A percentile compares a stretch with the other conserved stretches of the same genome.
phyloP scores from a whole-genome alignment of 2,329 filamentous ascomycete genomes.

The Fusarium subglutinans region DNA sequence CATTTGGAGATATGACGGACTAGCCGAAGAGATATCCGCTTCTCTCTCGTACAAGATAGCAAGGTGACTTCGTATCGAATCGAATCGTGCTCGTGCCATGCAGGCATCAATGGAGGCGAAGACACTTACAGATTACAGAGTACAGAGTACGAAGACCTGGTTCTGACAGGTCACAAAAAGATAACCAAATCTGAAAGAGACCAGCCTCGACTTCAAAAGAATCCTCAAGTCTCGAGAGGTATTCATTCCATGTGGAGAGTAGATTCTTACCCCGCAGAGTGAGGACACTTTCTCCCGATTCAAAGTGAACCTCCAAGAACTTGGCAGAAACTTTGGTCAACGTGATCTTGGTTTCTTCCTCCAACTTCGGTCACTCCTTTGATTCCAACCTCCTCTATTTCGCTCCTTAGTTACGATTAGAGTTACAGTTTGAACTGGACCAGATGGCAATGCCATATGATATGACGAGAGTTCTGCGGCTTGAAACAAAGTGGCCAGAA shows the following conservation, averaged over 20 bases:
- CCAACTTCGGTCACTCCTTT: background rate
- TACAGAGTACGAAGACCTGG: background rate
- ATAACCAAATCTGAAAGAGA: background rate
- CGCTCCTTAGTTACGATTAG: background rate
- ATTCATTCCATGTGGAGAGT: background rate
- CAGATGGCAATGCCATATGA: background rate
- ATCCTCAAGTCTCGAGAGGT: background rate
- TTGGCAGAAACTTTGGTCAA: background rate
- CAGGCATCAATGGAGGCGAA: background rate
- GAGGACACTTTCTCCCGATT: background rate
- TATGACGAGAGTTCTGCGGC: background rate
- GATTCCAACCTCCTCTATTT: constrained; percentile 4
- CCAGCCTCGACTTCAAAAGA: background rate
- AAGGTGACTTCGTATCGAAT: constrained; percentile 15
- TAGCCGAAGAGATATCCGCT: background rate
- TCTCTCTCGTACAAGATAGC: background rate
- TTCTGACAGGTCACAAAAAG: background rate
- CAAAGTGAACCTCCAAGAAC: background rate
- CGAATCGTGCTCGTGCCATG: background rate
- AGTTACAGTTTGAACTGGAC: background rate
- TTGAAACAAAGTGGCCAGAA: background rate
- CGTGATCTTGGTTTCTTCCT: background rate
- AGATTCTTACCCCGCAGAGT: background rate
- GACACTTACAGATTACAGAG: constrained; percentile 1
- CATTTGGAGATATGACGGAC: background rate